Base-by-base conservation (phyloP, 768 basidiomycete species). In the Russula abietina region DNA sequence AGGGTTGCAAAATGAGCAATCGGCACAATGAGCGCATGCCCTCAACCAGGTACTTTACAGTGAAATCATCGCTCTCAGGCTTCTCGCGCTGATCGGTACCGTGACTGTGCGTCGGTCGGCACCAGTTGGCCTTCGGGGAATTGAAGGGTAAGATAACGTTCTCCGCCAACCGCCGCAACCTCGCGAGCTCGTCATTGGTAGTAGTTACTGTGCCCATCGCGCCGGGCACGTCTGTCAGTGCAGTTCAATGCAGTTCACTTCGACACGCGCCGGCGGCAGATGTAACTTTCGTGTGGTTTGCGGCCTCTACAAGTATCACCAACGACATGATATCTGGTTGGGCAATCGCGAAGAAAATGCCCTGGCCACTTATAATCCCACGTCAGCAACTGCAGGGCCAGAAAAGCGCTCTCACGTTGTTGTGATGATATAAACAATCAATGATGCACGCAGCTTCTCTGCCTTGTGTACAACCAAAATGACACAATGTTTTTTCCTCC, bases 1-100 rank as follows among this genome's bases (percentile, higher is more conserved):
- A n/a, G n/a, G n/a, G 96, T 97, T 8, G 91, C 91, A 70, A 91
- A 93, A 74, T 99, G 97, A 0, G 90, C 85, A 70, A 99, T 93
- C 16, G 93, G 92, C 30, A 98, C 88, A 60, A 98, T 89, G 43
- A 99, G 82, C 43, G 96, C 87, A 72, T 99, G 97, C 0, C 97
- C 97, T 24, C 97, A 97, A 22, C 97, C 97, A n/a, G 97, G 97
- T 22, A 98, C 88, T 62, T 67, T 59, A 66, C n/a, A n/a, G n/a
- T n/a, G n/a, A 71, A 67, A 66, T 74, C 70, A 14, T 74, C 62
- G 9, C 70, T 68, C n/a, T 72, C n/a, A n/a, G n/a, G n/a, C n/a
- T 72, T 69, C 45, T 66, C 73, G 68, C 78, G 75, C 45, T 79
- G 77, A 19, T 76, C 74, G 3, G 78, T 73, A 30, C 83, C 80